Evolutionary conservation across 257 asterid species (phyloP).

Genomic region (Lavandula angustifolia): DNA sequence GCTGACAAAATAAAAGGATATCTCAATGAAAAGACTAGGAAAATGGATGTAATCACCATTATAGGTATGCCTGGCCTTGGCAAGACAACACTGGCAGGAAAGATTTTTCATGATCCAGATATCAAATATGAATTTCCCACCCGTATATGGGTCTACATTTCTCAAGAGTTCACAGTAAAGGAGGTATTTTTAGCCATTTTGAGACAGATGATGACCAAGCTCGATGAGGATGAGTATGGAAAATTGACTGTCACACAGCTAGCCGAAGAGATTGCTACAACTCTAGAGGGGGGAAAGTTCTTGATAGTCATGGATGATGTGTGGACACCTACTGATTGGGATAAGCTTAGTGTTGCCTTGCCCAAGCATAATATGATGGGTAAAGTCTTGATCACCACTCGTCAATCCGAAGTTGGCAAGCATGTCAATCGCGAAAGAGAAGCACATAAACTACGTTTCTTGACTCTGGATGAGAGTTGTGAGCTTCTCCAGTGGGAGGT

Average conservation of each 20-base stretch:
- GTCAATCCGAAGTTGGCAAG: slow-evolving; percentile 31
- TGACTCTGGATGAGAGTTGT: slow-evolving; percentile 26
- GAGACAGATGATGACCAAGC: slow-evolving; percentile 3
- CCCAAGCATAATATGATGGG: slow-evolving; percentile 26
- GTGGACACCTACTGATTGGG: slow-evolving; percentile 35
- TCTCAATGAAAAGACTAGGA: neutral
- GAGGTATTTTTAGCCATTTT: slow-evolving; percentile 23
- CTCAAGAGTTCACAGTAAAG: slow-evolving; percentile 29
- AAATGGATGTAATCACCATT: slow-evolving; percentile 33
- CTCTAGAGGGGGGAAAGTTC: slow-evolving; percentile 22
- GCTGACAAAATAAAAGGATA: slow-evolving; percentile 20
- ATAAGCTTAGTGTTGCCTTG: slow-evolving; percentile 33
- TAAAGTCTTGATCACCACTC: slow-evolving; percentile 45
- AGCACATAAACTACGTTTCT: slow-evolving; percentile 33
- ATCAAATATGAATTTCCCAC: slow-evolving; percentile 26
- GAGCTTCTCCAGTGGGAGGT: slow-evolving; percentile 40
- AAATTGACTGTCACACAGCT: neutral
- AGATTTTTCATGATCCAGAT: slow-evolving; percentile 25
- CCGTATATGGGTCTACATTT: slow-evolving; percentile 38
- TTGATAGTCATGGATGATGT: slow-evolving; percentile 46
- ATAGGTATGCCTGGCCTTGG: slow-evolving; percentile 47
- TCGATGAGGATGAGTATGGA: neutral
- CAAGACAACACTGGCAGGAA: slow-evolving; percentile 40
- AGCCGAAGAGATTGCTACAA: neutral
- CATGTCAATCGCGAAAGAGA: slow-evolving; percentile 1